Base-by-base conservation (phyloP, 805 yeast species). In the Yarrowia sp. region DNA sequence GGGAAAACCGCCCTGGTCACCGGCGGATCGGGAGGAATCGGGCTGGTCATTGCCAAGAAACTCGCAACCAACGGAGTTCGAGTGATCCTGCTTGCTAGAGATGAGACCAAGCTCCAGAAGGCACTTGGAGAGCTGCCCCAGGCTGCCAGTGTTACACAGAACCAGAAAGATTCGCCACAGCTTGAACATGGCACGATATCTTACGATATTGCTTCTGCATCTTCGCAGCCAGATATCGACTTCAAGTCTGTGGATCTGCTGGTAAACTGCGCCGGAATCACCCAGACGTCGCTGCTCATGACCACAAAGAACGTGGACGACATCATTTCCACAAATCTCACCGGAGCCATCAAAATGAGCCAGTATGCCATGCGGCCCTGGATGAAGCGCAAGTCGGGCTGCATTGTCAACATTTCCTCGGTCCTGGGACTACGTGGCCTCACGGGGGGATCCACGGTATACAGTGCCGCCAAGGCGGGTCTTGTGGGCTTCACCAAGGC, bases 1-100 rank as follows among this genome's bases (percentile, higher is more conserved):
- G 60, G 61, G 9, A 72, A 69, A 50, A 66, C 66, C 34, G 69
- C 71, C 15, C 68, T 73, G 20, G 44, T 88, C 1, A 88, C 92
- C 0, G 95, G 95, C 0, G 92, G 88, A 0, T 86, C 92, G 0
- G 77, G 83, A 53, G 94, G 95, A 0, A 78, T 89, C 14, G 95
- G 95, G 0, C 76, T 80, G 3, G 81, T 82, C 0, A 83, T 90
- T 17, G 88, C 92, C 0, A 70, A 74, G 40, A 74, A 72, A 38
- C 77, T 89, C 34, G 84, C 91, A 0, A 58, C 70, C 0, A 71
- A 78, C 36, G 93, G 93, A 1, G 83, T 85, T 33, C 78, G 78
- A 20, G 78, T 86, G 7, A 79, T 87, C 0, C 74, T 89, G 17
- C 70, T 86, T 6, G 83, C 91, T 0, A 74, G 90, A 49, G 79